Percentiles rank a stretch among this genome's conserved stretches.
Conservation (phyloP, 306 rosid genomes). For the Gleditsia sinensis region DNA sequence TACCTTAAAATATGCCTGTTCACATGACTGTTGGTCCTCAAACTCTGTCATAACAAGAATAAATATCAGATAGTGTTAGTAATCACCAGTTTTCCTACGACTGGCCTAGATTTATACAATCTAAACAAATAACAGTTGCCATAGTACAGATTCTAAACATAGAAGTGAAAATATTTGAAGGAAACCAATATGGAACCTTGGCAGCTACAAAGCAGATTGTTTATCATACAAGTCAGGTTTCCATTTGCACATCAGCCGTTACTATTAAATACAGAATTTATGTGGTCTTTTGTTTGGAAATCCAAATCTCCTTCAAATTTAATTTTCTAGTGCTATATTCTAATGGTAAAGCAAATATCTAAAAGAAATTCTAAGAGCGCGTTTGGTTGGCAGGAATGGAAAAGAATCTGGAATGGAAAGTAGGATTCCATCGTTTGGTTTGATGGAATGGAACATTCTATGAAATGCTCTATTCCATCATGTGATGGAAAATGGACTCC, state of each 20-base stretch:
- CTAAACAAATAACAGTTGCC: neutral
- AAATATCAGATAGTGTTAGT: constrained; percentile 34
- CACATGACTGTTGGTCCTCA: constrained; percentile 73
- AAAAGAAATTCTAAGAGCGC: no score
- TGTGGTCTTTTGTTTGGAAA: neutral
- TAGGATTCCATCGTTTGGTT: no score
- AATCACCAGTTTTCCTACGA: constrained; percentile 22
- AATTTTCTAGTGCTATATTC: no score
- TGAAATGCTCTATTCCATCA: no score
- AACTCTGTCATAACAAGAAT: constrained; percentile 60
- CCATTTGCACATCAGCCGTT: neutral
- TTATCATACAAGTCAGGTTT: neutral
- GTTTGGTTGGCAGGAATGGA: no score
- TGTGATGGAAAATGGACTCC: no score
- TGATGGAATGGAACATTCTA: no score
- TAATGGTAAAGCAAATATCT: neutral
- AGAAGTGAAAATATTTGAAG: neutral
- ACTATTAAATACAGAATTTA: neutral
- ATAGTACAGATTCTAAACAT: neutral
- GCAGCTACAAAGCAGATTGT: neutral
- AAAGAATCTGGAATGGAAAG: no score
- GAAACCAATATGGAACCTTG: constrained; percentile 20
- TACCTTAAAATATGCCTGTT: constrained; percentile 96
- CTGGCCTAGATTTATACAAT: constrained; percentile 18
- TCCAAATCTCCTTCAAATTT: neutral